phyloP scores from a whole-genome alignment of 2,329 filamentous ascomycete species.

The Pseudogymnoascus sp. region DNA sequence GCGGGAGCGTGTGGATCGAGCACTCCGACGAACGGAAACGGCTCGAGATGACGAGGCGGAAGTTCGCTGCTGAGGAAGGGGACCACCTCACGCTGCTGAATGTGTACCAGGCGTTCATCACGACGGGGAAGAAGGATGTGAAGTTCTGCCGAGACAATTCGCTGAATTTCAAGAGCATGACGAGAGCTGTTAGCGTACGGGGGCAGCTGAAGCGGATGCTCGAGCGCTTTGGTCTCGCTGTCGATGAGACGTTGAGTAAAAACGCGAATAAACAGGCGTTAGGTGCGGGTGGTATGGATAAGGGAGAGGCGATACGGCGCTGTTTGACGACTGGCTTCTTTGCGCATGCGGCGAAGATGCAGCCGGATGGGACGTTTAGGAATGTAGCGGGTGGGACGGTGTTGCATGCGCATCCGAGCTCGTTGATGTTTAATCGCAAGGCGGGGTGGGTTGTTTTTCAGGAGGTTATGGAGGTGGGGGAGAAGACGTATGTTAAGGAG shows the following conservation, averaged over 20 bases:
- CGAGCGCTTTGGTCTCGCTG: conserved; percentile 70
- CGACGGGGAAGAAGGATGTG: conserved; percentile 72
- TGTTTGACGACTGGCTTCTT: conserved; percentile 90
- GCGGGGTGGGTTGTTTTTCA: conserved; percentile 96
- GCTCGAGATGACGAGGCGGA: conserved; percentile 66
- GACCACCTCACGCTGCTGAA: conserved; percentile 91
- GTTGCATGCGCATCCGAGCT: conserved; percentile 84
- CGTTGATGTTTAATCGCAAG: conserved; percentile 92
- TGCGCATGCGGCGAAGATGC: conserved; percentile 88
- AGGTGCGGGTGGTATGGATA: conserved; percentile 35
- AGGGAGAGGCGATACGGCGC: conserved; percentile 68
- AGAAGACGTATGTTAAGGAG: conserved; percentile 85
- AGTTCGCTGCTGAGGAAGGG: conserved; percentile 87
- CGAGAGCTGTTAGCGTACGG: conserved; percentile 75
- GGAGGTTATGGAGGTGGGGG: conserved; percentile 81
- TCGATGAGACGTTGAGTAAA: conserved; percentile 53
- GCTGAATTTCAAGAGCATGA: conserved; percentile 80
- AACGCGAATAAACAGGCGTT: conserved; percentile 26
- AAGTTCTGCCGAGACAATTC: conserved; percentile 83
- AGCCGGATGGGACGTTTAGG: conserved; percentile 81
- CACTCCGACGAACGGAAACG: conserved; percentile 70
- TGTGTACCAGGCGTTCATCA: conserved; percentile 83
- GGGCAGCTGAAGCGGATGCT: conserved; percentile 81
- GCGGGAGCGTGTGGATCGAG: conserved; percentile 75
- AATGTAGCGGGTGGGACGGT: conserved; percentile 74